Base-by-base conservation (phyloP, 108 stramenopile genomes). In the Skeletonema costatum region DNA sequence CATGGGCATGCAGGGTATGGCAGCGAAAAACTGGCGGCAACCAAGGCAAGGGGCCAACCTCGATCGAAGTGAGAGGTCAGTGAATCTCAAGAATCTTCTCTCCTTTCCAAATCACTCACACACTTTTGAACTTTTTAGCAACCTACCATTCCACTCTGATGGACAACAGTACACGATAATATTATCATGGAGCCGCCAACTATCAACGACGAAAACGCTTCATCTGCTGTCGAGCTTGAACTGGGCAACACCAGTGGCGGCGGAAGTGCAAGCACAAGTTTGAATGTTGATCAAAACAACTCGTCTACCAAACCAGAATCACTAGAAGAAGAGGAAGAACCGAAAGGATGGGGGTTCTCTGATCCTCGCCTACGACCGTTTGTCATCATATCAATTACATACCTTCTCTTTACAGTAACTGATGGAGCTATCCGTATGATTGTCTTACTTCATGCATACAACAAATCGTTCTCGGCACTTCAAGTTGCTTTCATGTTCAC, bases 361-460 rank as follows among this genome's bases (percentile, higher is more conserved):
- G 80, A 84, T 38, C 81, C 81, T 53, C 75, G 75, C 38, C 90
- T 94, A 33, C 89, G 93, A 33, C 96, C 94, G 8, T 97, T 95
- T 83, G 90, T 90, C 59, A 95, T 95, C 66, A 95, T 97, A 19
- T 88, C 87, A 66, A 88, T 94, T 16, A 89, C 89, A 59, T 97
- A 98, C 67, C 89, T 96, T 33, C 85, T 96, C 17, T 98, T 94
- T 77, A 98, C 97, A 8, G 84, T 98, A 65, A 98, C 97, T 3
- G 97, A 98, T 82, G 97, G 97, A 9, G 97, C 97, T 64, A 89
- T 98, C 63, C 91, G 97, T 13, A 92, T 97, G 90, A 96, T 97
- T 71, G 96, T 97, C 8, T 83, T 98, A 25, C 85, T 96, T 59
- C 94, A 97, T 68, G 97, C 97, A 10, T 97, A 96, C 89, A 91